Conservation (phyloP, 257 asterid species). For the Knoxia roxburghii region DNA sequence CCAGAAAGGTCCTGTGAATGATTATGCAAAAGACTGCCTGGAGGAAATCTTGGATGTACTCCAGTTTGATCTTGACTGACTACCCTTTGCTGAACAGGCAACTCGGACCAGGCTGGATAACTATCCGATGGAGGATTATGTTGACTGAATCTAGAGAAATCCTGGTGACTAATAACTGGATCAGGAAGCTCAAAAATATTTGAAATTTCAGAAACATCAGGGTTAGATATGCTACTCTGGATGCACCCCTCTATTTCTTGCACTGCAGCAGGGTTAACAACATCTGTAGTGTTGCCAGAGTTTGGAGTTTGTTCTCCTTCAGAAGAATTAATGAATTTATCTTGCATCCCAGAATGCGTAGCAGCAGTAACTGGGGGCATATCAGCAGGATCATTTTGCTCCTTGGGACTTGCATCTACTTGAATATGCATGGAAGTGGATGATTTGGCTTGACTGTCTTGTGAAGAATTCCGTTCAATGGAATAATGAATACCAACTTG, state of each 20-base stretch:
- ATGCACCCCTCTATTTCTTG: constrained; percentile 48
- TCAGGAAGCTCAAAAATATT: constrained; percentile 1
- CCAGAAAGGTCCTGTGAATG: constrained; percentile 4
- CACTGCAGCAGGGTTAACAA: constrained; percentile 52
- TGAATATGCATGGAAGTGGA: constrained; percentile 23
- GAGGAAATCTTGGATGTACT: constrained; percentile 41
- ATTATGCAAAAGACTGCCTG: not conserved
- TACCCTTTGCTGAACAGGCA: constrained; percentile 87
- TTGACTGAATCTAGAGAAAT: not conserved
- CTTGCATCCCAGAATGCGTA: not conserved
- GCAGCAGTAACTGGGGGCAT: not conserved
- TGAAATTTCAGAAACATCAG: not conserved
- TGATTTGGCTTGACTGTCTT: constrained; percentile 2
- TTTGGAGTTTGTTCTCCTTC: constrained; percentile 37
- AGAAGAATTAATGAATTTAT: constrained; percentile 28
- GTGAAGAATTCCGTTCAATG: not conserved
- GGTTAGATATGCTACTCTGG: constrained; percentile 9
- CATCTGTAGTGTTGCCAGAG: constrained; percentile 39
- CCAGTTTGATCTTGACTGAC: constrained; percentile 90
- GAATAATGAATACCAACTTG: not conserved
- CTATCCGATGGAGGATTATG: constrained; percentile 59
- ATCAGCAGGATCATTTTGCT: constrained; percentile 43
- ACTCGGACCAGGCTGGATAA: constrained; percentile 72
- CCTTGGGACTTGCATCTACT: constrained; percentile 31
- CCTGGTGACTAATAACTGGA: not conserved